These are phyloP conservation scores for Alternaria hordeiaustralica DNA, from an alignment of 2,329 filamentous ascomycete genomes.

Conservation along the genomic window DNA sequence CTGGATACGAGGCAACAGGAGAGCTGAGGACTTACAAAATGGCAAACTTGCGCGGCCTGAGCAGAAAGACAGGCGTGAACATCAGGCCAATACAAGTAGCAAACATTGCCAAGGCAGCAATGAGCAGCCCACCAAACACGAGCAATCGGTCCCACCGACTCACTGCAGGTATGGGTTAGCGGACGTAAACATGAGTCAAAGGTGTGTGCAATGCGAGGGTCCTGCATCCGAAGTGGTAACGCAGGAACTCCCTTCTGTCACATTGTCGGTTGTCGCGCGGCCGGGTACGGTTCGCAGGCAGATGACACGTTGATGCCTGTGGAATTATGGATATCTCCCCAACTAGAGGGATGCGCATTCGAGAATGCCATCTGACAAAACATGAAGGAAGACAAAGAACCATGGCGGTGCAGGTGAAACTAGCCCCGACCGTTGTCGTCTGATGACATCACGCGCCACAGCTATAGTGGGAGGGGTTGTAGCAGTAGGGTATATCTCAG, in stretches of 20 bases:
- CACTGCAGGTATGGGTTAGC: conserved; percentile 65
- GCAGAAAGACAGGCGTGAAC: conserved; percentile 71
- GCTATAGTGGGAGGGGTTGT: conserved; percentile 1
- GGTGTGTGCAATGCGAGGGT: conserved; percentile 45
- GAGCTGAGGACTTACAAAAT: conserved; percentile 77
- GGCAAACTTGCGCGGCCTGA: conserved; percentile 91
- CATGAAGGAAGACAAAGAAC: conserved; percentile 15
- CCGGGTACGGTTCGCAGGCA: conserved; percentile 36
- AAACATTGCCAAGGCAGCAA: conserved; percentile 78
- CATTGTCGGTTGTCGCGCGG: conserved; percentile 26
- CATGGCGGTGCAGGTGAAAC: conserved; percentile 34
- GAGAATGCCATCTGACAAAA: conserved; percentile 28
- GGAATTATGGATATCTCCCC: conserved; percentile 8
- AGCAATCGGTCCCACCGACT: conserved; percentile 96
- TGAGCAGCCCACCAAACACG: conserved; percentile 69
- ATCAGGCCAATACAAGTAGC: conserved; percentile 90
- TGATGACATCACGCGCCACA: conserved; percentile 38
- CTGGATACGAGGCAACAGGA: conserved; percentile 22
- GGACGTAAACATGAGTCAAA: conserved; percentile 28
- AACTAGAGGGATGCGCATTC: conserved; percentile 20
- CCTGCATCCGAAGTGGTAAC: conserved; percentile 47
- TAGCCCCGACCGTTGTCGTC: conserved; percentile 30
- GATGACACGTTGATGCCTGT: conserved; percentile 30
- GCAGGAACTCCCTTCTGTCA: conserved; percentile 53
- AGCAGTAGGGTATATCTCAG: conserved; percentile 9